These are phyloP conservation scores for Neofusicoccum cordaticola DNA, from an alignment of 2,329 filamentous ascomycete species.

Conservation along the genomic window DNA sequence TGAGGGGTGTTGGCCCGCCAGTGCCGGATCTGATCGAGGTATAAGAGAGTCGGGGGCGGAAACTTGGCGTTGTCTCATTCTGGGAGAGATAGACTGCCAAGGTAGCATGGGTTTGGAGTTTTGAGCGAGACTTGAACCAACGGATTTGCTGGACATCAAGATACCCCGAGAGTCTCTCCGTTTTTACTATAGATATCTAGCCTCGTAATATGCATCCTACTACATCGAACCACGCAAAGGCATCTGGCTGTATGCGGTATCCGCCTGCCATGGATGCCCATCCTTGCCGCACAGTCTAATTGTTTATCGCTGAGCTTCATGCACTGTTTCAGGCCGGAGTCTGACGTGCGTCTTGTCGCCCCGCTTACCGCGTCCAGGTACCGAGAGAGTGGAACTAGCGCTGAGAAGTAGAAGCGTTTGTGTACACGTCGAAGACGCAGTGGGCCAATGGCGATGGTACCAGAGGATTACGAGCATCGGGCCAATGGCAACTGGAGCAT, in stretches of 20 bases:
- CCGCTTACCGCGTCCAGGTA: neutral
- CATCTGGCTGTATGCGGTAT: too few relatives aligned
- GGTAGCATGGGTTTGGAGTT: neutral
- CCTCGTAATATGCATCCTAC: neutral
- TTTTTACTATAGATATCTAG: neutral
- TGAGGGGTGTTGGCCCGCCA: slow-evolving; percentile 80
- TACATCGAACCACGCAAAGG: neutral
- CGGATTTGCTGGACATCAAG: neutral
- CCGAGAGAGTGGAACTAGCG: neutral
- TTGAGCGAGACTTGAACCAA: neutral
- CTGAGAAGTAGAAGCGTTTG: neutral
- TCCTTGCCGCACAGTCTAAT: too few relatives aligned
- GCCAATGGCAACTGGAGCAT: neutral
- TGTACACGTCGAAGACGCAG: neutral
- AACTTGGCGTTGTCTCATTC: neutral
- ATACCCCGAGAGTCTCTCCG: neutral
- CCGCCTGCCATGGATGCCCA: too few relatives aligned
- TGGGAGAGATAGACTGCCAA: neutral
- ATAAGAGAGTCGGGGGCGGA: neutral
- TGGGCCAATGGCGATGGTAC: too few relatives aligned
- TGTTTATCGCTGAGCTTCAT: neutral
- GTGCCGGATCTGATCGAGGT: slow-evolving; percentile 66
- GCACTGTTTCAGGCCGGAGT: neutral
- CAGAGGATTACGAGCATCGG: neutral
- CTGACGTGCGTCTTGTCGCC: neutral